Base-by-base conservation (phyloP, 352 stramenopile genomes). In the Pythium sukuiense region DNA sequence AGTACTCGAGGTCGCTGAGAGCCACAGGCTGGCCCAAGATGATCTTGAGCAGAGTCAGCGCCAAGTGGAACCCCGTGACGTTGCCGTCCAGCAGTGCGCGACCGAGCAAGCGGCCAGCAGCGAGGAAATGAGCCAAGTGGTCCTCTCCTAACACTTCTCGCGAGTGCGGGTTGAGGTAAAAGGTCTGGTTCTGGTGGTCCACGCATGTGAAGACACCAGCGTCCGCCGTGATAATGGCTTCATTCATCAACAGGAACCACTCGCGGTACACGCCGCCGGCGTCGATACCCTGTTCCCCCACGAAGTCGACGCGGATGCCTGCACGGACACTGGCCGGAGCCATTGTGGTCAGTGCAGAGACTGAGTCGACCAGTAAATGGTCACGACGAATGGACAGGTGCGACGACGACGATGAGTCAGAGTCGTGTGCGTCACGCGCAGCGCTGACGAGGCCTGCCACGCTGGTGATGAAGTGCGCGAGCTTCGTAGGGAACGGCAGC, bases 61-160 rank as follows among this genome's bases (percentile, higher is more conserved):
- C 89, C 65, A 99, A 89, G 61, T 98, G 96, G 32, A 95, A 93
- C 29, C 79, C 74, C 2, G 98, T 80, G 4, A 98, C 70, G 67
- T 98, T 89, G 48, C 90, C 82, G 65, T 99, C 96, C 24, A 88
- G 57, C 35, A 87, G 56, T 2, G 71, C 74, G 32, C 76, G 73
- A 9, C 82, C 80, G 3, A 90, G 58, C 12, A 88, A 55, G 1
- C 79, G 79, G 1, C 79, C 79, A 52, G 67, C 52, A 2, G 75
- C 78, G 29, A 83, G 79, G 32, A 69, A 81, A n/a, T 82, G 73
- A 13, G 58, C 48, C 16, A 88, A 27, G 53, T 87, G 59, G 9
- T 20, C 13, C 12, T 59, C 39, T 26, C 68, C 75, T 27, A 76
- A 41, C 0, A 55, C 26, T 32, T 71, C 27, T 6, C 27, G 57